Base-by-base conservation (phyloP, 805 yeast species). In the Schizosaccharomyces japonicus region DNA sequence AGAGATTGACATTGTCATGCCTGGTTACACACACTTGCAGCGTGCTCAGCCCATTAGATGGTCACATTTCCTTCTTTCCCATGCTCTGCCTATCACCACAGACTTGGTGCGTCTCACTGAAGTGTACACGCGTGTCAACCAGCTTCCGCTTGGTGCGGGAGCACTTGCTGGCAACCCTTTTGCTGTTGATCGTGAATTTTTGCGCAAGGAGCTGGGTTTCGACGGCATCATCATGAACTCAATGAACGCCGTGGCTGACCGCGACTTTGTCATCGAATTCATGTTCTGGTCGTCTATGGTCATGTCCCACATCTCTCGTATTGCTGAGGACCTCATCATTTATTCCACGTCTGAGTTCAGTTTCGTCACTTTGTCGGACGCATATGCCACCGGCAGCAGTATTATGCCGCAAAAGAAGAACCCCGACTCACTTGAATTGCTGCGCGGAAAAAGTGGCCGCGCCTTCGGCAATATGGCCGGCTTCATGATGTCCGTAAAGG, bases 11-110 rank as follows among this genome's bases (percentile, higher is more conserved):
- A 80, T 79, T 17, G 70, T 90, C 59, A 90, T 90, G 96, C 99
- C 99, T 8, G 99, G 99, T 40, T 90, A 90, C 67, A 90, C 99
- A 11, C 99, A 90, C 66, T 45, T 45, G 39, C 47, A 90, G 69
- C 80, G 94, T 62, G 96, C 96, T 1, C 99, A 85, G 65, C 99
- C 99, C n/a, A 90, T 90, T 58, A 75, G 99, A 66, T 90, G 99
- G 99, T 70, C 95, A 1, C 99, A 90, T 62, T 87, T 95, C 95
- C 69, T 90, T 54, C 75, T 87, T 54, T 76, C 83, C 60, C 87
- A 90, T 58, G 95, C 95, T 33, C 87, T 98, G 1, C 90, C 85
- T 60, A 78, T 90, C 63, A 73, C 85, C 7, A 84, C 84, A 59
- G 99, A 90, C 61, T 76, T 79, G 65, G 75, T 80, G 60, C 74